These are phyloP conservation scores for Xylaria sp. DNA, from an alignment of 2,329 filamentous ascomycete genomes.

Conservation along the genomic window DNA sequence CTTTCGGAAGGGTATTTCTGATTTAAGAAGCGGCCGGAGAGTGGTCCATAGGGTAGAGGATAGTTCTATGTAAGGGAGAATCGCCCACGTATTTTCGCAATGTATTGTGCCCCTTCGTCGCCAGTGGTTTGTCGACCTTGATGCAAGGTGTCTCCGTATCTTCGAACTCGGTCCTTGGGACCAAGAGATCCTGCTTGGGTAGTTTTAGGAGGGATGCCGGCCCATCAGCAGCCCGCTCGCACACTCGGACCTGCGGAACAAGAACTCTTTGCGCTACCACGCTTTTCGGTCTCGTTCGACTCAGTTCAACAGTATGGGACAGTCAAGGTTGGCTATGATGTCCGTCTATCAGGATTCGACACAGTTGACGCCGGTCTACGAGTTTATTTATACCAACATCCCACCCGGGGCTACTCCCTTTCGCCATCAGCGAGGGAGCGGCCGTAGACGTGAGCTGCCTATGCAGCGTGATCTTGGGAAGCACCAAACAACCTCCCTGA, in stretches of 20 bases:
- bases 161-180: neutral
- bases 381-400: constrained; percentile 3
- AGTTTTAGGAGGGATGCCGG: neutral
- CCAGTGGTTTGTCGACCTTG: neutral
- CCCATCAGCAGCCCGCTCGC: neutral
- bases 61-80: neutral
- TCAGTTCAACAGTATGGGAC: neutral
- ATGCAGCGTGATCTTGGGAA: neutral
- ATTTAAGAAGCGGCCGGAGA: neutral
- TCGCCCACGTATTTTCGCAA: too few relatives aligned
- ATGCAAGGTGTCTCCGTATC: neutral
- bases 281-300: neutral
- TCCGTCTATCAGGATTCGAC: neutral
- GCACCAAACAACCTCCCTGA: neutral
- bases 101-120: neutral
- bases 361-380: neutral
- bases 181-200: neutral
- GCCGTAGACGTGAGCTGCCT: neutral
- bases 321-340: neutral
- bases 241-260: neutral
- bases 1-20: neutral
- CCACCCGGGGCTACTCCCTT: neutral
- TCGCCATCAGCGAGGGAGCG: neutral
- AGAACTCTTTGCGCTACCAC: too few relatives aligned
- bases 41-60: neutral